Conservation (phyloP, 2,329 filamentous ascomycete genomes). For the Aspergillus eucalypticola region DNA sequence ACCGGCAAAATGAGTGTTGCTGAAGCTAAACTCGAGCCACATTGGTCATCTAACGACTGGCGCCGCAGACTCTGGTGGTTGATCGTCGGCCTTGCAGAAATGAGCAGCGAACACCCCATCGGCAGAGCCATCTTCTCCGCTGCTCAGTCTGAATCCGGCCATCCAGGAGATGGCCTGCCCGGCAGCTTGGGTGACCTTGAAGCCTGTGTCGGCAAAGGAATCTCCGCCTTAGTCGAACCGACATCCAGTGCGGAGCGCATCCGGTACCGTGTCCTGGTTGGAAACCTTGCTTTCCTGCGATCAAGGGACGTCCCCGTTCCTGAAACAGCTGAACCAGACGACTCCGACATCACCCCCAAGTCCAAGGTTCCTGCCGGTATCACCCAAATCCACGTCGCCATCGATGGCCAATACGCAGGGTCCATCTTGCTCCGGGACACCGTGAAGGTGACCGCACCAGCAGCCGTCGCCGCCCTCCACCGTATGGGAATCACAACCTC, state of each 20-base stretch:
- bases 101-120: constrained; percentile 92
- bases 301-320: constrained; percentile 64
- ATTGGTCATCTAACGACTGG: constrained; percentile 70
- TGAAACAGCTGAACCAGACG: constrained; percentile 39
- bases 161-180: constrained; percentile 73
- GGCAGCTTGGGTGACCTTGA: constrained; percentile 85
- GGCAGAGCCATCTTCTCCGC: constrained; percentile 80
- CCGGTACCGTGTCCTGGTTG: constrained; percentile 77
- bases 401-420: constrained; percentile 78
- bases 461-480: constrained; percentile 77
- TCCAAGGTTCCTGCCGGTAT: constrained; percentile 62
- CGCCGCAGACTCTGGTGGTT: constrained; percentile 86
- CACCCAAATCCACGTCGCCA: constrained; percentile 88
- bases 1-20: constrained; percentile 94
- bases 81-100: constrained; percentile 91
- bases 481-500: constrained; percentile 83
- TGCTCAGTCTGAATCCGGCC: constrained; percentile 72
- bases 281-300: constrained; percentile 75
- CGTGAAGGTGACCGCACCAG: constrained; percentile 82
- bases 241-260: constrained; percentile 65
- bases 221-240: constrained; percentile 79
- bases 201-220: constrained; percentile 78
- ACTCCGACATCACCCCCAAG: constrained; percentile 30
- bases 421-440: constrained; percentile 83
- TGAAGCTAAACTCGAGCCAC: constrained; percentile 63